Conservation (phyloP, 805 yeast genomes). For the Candida silvatica region DNA sequence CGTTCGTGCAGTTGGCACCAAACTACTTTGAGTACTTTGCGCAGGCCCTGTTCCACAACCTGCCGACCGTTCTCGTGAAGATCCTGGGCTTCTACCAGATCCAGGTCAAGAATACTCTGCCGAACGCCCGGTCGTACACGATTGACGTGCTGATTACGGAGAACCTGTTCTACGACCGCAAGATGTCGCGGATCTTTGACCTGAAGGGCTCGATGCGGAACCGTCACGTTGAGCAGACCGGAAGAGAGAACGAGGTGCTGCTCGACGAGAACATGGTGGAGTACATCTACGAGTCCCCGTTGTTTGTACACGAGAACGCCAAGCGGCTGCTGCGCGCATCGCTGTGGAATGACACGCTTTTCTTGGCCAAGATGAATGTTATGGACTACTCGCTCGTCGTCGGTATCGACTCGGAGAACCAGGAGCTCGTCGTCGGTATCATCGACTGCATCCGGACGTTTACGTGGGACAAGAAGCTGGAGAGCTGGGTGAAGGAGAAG, state of each 20-base stretch:
- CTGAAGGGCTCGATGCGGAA: conserved; percentile 97
- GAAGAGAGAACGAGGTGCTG: conserved; percentile 87
- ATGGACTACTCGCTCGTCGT: conserved; percentile 97
- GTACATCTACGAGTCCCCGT: conserved; percentile 91
- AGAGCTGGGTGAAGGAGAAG: conserved; percentile 97
- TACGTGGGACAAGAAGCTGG: conserved; percentile 98
- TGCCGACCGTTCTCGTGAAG: conserved; percentile 91
- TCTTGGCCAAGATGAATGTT: conserved; percentile 92
- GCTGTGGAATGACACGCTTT: conserved; percentile 89
- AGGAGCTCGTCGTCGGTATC: conserved; percentile 82
- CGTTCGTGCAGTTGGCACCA: conserved; percentile 93
- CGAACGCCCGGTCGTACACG: conserved; percentile 61
- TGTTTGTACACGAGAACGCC: conserved; percentile 87
- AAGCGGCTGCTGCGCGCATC: conserved; percentile 82
- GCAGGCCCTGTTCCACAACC: conserved; percentile 87
- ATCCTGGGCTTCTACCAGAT: conserved; percentile 95
- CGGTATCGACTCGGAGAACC: conserved; percentile 70
- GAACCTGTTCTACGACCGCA: conserved; percentile 78
- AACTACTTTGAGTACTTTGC: conserved; percentile 94
- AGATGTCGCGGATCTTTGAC: conserved; percentile 83
- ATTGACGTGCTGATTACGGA: conserved; percentile 96
- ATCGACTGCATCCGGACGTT: conserved; percentile 91
- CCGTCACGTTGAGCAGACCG: conserved; percentile 94
- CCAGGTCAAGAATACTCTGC: conserved; percentile 69
- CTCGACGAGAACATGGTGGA: conserved; percentile 98